These are phyloP conservation scores for Crucibulum laeve DNA, from an alignment of 768 basidiomycete genomes.

Conservation along the genomic window DNA sequence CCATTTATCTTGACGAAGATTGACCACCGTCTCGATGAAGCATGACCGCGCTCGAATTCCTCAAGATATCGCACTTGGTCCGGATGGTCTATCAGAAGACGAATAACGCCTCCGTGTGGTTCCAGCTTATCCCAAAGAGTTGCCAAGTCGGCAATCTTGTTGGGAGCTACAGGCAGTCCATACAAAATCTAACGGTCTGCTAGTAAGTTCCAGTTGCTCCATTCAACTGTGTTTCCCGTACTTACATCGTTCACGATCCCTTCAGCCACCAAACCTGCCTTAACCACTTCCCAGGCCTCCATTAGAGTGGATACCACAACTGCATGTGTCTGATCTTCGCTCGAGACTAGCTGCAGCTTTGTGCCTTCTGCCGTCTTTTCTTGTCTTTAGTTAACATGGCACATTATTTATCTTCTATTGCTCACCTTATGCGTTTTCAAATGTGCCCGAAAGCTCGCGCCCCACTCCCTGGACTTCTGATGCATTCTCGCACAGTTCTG, in stretches of 20 bases:
- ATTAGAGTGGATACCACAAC: constrained; percentile 80
- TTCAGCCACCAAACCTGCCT: constrained; percentile 63
- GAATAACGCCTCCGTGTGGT: constrained; percentile 51
- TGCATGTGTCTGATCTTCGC: constrained; percentile 47
- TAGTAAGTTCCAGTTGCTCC: neutral
- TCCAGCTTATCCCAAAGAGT: constrained; percentile 52
- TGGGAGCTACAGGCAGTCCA: constrained; percentile 64
- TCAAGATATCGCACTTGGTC: constrained; percentile 67
- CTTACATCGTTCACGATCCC: constrained; percentile 76
- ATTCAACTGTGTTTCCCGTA: constrained; percentile 5
- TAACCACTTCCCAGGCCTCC: constrained; percentile 76
- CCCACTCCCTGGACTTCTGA: constrained; percentile 57
- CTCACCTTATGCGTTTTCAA: constrained; percentile 80
- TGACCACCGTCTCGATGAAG: constrained; percentile 53
- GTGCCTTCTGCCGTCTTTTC: constrained; percentile 71
- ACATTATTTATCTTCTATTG: neutral
- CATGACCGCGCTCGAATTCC: constrained; percentile 44
- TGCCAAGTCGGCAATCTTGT: constrained; percentile 71
- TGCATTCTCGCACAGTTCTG: constrained; percentile 76
- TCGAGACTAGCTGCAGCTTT: constrained; percentile 59
- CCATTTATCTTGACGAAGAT: constrained; percentile 80
- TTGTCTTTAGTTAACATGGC: no score
- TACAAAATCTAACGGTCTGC: constrained; percentile 68
- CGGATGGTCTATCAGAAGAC: constrained; percentile 73
- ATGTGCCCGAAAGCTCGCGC: constrained; percentile 74